phyloP scores from a whole-genome alignment of 257 asterid genomes.

The Gentiana macrophylla region DNA sequence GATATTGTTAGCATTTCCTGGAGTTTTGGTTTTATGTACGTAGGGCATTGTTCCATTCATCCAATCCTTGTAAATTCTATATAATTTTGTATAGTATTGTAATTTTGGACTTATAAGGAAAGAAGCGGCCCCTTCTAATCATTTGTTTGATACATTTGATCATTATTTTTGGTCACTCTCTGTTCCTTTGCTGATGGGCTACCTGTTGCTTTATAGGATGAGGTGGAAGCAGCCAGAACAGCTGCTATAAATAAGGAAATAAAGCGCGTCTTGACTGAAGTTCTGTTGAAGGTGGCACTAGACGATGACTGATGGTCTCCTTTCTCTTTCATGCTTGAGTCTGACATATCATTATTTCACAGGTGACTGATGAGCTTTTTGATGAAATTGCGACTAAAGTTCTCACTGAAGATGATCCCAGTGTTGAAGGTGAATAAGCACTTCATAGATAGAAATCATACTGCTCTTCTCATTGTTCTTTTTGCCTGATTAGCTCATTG shows the following conservation, averaged over 20 bases:
- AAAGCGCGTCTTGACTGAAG: conserved; percentile 91
- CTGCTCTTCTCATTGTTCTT: background rate
- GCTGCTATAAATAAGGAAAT: conserved; percentile 90
- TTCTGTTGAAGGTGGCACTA: conserved; percentile 80
- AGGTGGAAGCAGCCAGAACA: conserved; percentile 77
- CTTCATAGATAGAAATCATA: background rate
- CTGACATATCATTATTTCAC: conserved; percentile 32
- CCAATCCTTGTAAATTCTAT: too few species aligned
- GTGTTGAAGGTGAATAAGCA: conserved; percentile 47
- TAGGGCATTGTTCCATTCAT: too few species aligned
- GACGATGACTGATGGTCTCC: conserved; percentile 9
- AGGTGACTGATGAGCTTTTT: conserved; percentile 97
- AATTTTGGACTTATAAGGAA: too few species aligned
- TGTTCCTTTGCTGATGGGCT: conserved; percentile 4
- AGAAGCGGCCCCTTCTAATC: too few species aligned
- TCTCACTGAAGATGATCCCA: conserved; percentile 63
- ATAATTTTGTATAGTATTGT: too few species aligned
- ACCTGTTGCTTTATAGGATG: conserved; percentile 46
- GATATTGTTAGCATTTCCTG: too few species aligned
- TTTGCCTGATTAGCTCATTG: background rate
- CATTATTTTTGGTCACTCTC: background rate
- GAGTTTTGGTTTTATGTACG: too few species aligned
- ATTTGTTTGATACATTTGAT: background rate
- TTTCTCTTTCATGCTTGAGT: conserved; percentile 1
- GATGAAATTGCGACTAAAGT: conserved; percentile 96